Evolutionary conservation across 169 alveolate species (phyloP), one percentile per base, ranked within the genome.

Genomic region (Cryptosporidium sp.): DNA sequence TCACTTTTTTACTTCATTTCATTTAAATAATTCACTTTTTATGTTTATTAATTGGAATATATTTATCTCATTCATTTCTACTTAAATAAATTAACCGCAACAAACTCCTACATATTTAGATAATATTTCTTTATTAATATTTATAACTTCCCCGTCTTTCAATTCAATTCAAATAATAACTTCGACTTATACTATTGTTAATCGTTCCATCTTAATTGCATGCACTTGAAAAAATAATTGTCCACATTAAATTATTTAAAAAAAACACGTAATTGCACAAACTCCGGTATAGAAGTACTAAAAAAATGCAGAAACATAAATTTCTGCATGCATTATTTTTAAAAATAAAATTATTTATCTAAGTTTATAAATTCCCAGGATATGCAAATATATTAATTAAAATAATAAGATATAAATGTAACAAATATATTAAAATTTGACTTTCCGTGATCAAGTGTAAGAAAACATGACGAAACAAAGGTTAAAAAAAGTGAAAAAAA

Each of bases 191-290:
- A 42, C 48, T 0, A 12, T 42, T 42, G 1, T 9, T 8, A 42
- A 42, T 7, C 12, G 7, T 42, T 53, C 14, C n/a, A 53, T 53
- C 16, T 5, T 23, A 56, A 8, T 16, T 56, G 37, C 67, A 56
- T 56, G 67, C 35, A 56, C 21, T 23, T 1, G 18, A 3, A n/a
- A 21, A 56, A 21, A 16, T 23, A 9, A 5, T 56, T 21, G 37
- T 56, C 67, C 67, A 56, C 67, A 56, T 53, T 21, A 21, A 56
- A n/a, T 56, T 23, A 16, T n/a, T 56, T 21, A 56, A 3, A 56
- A 56, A n/a, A 9, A 56, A 56, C 67, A 56, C 67, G 67, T 56
- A n/a, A 56, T 56, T 56, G 67, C 39, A 56, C 26, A 21, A 56
- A 56, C 21, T 5, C 16, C 67, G 67, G 35, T 56, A 56, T 56